Base-by-base conservation (phyloP, 2,329 filamentous ascomycete genomes). In the Neofusicoccum umdonicola region DNA sequence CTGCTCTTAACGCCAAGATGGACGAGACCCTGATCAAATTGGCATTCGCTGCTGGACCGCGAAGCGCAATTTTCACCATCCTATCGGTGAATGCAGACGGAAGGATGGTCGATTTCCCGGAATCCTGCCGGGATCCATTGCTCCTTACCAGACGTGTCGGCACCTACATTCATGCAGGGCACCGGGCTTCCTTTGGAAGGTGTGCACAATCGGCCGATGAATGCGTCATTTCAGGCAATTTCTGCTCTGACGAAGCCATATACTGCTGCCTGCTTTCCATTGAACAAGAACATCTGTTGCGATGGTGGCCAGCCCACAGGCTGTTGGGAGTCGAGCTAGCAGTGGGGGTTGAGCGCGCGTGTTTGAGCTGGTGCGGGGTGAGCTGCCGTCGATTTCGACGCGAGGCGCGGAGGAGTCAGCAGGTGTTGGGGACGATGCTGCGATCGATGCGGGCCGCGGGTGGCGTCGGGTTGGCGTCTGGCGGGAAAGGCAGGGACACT, bases 51-150 rank as follows among this genome's bases (percentile, higher is more conserved):
- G 19, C 58, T 2, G 57, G 41, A 8, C 19, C n/a, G 11, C 58
- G 67, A 3, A 56, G 27, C 1, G 67, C 64, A 19, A 52, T 11
- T 12, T 27, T 57, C 19, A 68, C 56, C 64, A 68, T 67, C 5
- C 27, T 12, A 2, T 52, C 6, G 1, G 39, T 35, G 17, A 27
- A 56, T 7, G n/a, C 42, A 4, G 50, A 9, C 2, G 62, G 50
- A 12, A 67, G 31, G 11, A 22, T 34, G 44, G 34, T 42, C 45
- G 15, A 64, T 35, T 44, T 64, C 44, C 4, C 52, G 35, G 11
- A 58, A 52, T 15, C 51, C 52, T 15, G 63, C 44, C 8, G 63
- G 65, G 12, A 54, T 48, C 54, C 67, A 63, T 19, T 39, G 34
- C 42, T 63, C 42, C 5, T 22, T 39, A n/a, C 50, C 63, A 9